These are phyloP conservation scores for Kuraishia ogatae DNA, from an alignment of 805 yeast species.

Conservation along the genomic window DNA sequence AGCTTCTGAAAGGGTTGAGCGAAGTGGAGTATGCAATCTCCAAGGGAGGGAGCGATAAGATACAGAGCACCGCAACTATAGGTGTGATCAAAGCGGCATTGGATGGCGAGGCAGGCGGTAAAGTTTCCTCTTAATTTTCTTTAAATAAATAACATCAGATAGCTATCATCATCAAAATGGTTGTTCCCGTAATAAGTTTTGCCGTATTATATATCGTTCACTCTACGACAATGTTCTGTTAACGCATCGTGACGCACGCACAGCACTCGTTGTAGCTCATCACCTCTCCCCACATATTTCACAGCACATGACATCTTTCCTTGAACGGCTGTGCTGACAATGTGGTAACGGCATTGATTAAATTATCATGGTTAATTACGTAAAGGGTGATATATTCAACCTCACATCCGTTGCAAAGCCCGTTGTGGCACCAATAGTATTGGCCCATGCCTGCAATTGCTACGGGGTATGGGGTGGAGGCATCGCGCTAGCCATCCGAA, in stretches of 20 bases:
- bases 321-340: no score
- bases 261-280: no score
- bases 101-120: conserved; percentile 36
- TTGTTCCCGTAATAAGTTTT: no score
- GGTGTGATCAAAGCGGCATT: conserved; percentile 73
- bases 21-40: conserved; percentile 90
- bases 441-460: conserved; percentile 78
- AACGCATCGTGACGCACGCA: no score
- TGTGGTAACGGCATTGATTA: no score
- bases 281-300: no score
- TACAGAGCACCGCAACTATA: conserved; percentile 84
- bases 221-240: no score
- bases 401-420: conserved; percentile 12
- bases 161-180: no score
- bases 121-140: no score
- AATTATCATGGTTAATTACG: conserved; percentile 24
- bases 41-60: conserved; percentile 85
- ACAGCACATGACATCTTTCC: no score
- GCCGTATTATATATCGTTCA: no score
- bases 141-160: neutral
- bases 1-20: conserved; percentile 60
- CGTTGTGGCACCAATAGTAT: conserved; percentile 27
- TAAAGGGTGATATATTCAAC: conserved; percentile 50
- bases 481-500: conserved; percentile 51
- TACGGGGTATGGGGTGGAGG: conserved; percentile 84